These are phyloP conservation scores for Saksenaea vasiformis DNA, from an alignment of 371 early-diverging fungal species.

Conservation along the genomic window DNA sequence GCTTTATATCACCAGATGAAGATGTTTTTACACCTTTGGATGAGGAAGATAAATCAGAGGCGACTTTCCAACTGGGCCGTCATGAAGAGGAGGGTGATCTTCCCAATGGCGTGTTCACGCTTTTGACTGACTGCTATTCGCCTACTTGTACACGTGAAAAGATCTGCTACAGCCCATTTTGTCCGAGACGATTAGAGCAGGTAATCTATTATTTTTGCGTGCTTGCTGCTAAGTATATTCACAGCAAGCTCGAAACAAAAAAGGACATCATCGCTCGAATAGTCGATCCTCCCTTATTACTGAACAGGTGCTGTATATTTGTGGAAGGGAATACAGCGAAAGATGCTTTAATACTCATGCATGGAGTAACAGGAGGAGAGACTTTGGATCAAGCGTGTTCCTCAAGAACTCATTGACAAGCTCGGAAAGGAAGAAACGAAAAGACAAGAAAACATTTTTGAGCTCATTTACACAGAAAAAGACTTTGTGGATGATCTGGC, in stretches of 20 bases:
- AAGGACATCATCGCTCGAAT: constrained; percentile 14
- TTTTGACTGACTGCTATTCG: constrained; percentile 68
- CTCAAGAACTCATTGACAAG: constrained; percentile 70
- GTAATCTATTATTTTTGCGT: background rate
- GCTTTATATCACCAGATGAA: constrained; percentile 16
- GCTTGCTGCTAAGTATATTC: background rate
- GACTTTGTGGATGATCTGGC: constrained; percentile 85
- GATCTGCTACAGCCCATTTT: constrained; percentile 59
- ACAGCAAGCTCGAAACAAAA: constrained; percentile 4
- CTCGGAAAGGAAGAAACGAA: constrained; percentile 77
- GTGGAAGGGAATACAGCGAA: too few relatives aligned
- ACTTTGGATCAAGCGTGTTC: constrained; percentile 66
- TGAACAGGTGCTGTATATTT: background rate
- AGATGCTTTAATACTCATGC: background rate
- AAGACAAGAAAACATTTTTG: constrained; percentile 93
- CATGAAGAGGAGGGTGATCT: constrained; percentile 21
- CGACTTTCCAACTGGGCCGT: background rate
- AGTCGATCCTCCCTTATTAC: constrained; percentile 10
- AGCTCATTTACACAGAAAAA: constrained; percentile 88
- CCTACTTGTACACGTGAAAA: constrained; percentile 59
- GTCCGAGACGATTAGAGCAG: constrained; percentile 43
- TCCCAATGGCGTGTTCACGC: constrained; percentile 70
- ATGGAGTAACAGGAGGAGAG: constrained; percentile 19
- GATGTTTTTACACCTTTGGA: constrained; percentile 7
- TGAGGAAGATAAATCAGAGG: constrained; percentile 13